These are phyloP conservation scores for Byssochlamys sp. DNA, from an alignment of 2,329 filamentous ascomycete genomes.

Conservation along the genomic window DNA sequence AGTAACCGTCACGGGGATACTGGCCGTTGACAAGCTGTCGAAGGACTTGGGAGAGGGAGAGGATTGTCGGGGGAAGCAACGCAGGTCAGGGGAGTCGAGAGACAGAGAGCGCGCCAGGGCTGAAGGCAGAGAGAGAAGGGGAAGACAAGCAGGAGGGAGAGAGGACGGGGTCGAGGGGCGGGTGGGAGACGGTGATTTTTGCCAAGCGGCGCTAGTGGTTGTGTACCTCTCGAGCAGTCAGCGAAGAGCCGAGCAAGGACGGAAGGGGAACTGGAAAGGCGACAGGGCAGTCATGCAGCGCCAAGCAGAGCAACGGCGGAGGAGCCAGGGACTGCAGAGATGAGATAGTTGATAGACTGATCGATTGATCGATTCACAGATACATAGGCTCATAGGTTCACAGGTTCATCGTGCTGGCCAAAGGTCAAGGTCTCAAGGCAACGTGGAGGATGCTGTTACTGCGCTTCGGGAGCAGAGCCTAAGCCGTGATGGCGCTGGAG, in stretches of 20 bases:
- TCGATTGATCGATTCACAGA: too few relatives aligned
- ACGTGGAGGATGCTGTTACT: constrained; percentile 3
- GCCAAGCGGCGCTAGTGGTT: constrained; percentile 28
- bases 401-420: neutral
- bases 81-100: neutral
- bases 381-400: too few relatives aligned
- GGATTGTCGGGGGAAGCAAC: constrained; percentile 1
- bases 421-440: constrained; percentile 10
- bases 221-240: constrained; percentile 22
- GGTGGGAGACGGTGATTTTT: constrained; percentile 21
- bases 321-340: constrained; percentile 15
- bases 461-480: neutral
- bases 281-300: constrained; percentile 17
- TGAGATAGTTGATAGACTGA: too few relatives aligned
- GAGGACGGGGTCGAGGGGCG: constrained; percentile 21
- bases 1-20: neutral
- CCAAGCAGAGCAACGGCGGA: constrained; percentile 16
- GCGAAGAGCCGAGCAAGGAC: constrained; percentile 13
- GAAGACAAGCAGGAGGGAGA: constrained; percentile 4
- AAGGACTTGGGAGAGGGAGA: constrained; percentile 1
- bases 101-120: constrained; percentile 1
- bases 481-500: neutral
- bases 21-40: neutral
- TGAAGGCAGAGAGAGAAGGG: constrained; percentile 3
- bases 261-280: constrained; percentile 10